These are phyloP conservation scores for Clathrospora elynae DNA, from an alignment of 2,329 filamentous ascomycete genomes.

Conservation along the genomic window DNA sequence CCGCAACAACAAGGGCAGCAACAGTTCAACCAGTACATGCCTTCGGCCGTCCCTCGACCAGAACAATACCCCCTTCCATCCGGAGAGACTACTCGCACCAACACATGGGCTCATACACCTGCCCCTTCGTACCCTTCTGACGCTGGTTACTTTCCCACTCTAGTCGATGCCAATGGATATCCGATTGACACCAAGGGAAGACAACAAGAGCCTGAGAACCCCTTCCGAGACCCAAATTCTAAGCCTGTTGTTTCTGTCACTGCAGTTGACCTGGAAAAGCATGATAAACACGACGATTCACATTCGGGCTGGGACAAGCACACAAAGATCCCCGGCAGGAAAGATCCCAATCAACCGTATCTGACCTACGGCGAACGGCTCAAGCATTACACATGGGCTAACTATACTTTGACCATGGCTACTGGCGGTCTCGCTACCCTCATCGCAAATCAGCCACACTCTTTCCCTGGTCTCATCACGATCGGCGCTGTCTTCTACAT, in stretches of 20 bases:
- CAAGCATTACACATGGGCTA: slow-evolving; percentile 55
- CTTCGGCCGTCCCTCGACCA: slow-evolving; percentile 13
- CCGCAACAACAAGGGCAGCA: slow-evolving; percentile 12
- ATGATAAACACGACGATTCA: slow-evolving; percentile 27
- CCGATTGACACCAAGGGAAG: slow-evolving; percentile 34
- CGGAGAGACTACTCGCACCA: slow-evolving; percentile 33
- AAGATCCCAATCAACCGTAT: slow-evolving; percentile 42
- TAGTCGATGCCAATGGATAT: slow-evolving; percentile 33
- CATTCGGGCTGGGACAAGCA: slow-evolving; percentile 30
- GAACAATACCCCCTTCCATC: slow-evolving; percentile 19
- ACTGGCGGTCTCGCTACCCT: slow-evolving; percentile 55
- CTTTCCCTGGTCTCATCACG: slow-evolving; percentile 56
- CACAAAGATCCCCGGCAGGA: slow-evolving; percentile 37
- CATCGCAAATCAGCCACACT: slow-evolving; percentile 51
- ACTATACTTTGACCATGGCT: slow-evolving; percentile 56
- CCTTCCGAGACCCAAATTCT: slow-evolving; percentile 23
- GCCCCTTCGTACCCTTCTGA: slow-evolving; percentile 25
- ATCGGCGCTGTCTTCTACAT: slow-evolving; percentile 60
- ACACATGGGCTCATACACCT: slow-evolving; percentile 40
- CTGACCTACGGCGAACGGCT: slow-evolving; percentile 36
- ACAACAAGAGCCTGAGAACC: slow-evolving; percentile 22
- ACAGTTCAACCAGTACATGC: slow-evolving; percentile 13
- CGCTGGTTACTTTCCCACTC: slow-evolving; percentile 28
- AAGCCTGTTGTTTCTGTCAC: slow-evolving; percentile 22
- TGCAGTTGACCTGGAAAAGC: slow-evolving; percentile 39